phyloP scores from a whole-genome alignment of 73 alveolate species.

The Paramecium tetraurelia region DNA sequence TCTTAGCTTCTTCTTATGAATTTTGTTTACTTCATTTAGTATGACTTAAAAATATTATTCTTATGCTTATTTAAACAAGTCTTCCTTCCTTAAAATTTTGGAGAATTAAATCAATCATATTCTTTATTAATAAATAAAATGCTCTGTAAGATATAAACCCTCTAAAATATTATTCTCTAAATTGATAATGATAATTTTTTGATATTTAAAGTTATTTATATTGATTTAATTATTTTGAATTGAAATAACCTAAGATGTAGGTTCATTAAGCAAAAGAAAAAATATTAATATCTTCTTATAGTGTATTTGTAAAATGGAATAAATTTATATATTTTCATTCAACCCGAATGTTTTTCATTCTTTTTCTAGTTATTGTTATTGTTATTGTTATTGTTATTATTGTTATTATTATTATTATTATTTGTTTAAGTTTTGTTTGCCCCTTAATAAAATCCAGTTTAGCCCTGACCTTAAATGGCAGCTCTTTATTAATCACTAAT shows the following conservation, averaged over 20 bases:
- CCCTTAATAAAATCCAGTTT: background rate
- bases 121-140: too few relatives aligned
- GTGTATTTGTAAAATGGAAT: background rate
- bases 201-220: background rate
- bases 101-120: too few relatives aligned
- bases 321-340: background rate
- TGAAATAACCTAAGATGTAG: background rate
- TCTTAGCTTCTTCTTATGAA: too few relatives aligned
- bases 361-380: background rate
- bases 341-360: background rate
- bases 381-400: too few relatives aligned
- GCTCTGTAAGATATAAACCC: too few relatives aligned
- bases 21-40: too few relatives aligned
- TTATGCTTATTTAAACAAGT: too few relatives aligned
- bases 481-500: background rate
- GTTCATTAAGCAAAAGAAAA: background rate
- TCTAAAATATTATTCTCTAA: background rate
- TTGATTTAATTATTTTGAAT: background rate
- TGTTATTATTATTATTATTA: too few relatives aligned
- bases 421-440: background rate
- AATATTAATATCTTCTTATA: background rate
- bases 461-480: background rate
- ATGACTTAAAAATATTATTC: too few relatives aligned
- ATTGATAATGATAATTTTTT: background rate
- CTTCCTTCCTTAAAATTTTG: too few relatives aligned